phyloP scores from a whole-genome alignment of 257 asterid species.

The Solanum rostratum region DNA sequence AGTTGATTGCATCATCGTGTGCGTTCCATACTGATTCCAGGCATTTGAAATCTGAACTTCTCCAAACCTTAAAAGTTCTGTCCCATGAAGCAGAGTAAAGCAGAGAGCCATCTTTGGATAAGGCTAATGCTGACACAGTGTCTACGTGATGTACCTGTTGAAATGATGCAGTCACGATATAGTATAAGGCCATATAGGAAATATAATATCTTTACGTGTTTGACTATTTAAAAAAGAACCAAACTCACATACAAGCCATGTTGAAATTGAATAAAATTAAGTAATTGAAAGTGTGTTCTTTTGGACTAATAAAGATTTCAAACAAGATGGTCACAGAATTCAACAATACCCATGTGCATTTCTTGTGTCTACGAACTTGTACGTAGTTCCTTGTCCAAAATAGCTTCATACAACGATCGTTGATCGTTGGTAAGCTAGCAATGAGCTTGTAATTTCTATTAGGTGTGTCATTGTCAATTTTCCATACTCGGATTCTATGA shows the following conservation, averaged over 20 bases:
- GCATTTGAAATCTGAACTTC: conserved; percentile 48
- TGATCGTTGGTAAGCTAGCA: conserved; percentile 56
- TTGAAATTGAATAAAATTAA: not conserved
- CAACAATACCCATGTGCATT: conserved; percentile 35
- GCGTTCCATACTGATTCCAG: conserved; percentile 53
- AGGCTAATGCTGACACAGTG: conserved; percentile 50
- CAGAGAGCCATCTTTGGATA: conserved; percentile 38
- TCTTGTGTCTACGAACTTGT: conserved; percentile 46
- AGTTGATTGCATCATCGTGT: conserved; percentile 70
- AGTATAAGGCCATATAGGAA: no score
- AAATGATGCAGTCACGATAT: not conserved
- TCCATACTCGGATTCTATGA: conserved; percentile 63
- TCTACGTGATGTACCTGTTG: conserved; percentile 39
- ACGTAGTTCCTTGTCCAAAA: conserved; percentile 42
- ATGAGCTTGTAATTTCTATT: conserved; percentile 27
- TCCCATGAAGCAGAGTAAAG: conserved; percentile 91
- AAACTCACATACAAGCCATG: no score
- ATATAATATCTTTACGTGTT: no score
- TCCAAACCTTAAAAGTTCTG: conserved; percentile 55
- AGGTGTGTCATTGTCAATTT: conserved; percentile 10
- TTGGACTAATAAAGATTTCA: not conserved
- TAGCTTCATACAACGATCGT: conserved; percentile 39
- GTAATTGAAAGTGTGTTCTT: not conserved
- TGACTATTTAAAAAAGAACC: no score
- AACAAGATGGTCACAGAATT: not conserved